Base-by-base conservation (phyloP, 1,284 basidiomycete species). In the Sporisorium graminicola region DNA sequence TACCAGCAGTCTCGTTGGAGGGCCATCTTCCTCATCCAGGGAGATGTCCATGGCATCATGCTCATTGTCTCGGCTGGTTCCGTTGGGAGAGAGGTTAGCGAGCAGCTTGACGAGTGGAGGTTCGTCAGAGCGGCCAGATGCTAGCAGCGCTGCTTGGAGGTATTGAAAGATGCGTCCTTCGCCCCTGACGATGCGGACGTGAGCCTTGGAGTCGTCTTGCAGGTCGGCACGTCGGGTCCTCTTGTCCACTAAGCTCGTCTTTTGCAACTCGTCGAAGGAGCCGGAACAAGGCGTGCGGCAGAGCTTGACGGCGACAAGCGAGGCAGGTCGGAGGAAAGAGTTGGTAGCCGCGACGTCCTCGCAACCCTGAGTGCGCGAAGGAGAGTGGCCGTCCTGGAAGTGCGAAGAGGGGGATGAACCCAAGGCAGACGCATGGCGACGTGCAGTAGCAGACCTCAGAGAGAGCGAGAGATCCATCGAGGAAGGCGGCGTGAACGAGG, bases 211-310 rank as follows among this genome's bases (percentile, higher is more conserved):
- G 14, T 72, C 62, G 54, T 77, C 69, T 27, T 60, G 70, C 62
- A 73, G 59, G 20, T 69, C 69, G 10, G 68, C 69, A 13, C 58
- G 57, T 14, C 73, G 50, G 1, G 44, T 73, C 52, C 61, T 71
- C 51, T 72, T 70, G 33, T 73, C 73, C 10, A 65, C 47, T 1
- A 65, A 33, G 37, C 79, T 69, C 12, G 77, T 79, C 58, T 78
- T 78, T 49, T 74, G 80, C 35, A 82, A 55, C 65, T 82, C 80
- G 57, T 82, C 80, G 35, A 77, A 82, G 4, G 74, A 74, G 29
- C 80, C 80, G 1, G 73, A 69, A 42, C 66, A 74, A n/a, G 80
- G 80, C 5, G 78, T 80, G 24, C 79, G 75, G 35, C 80, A 82
- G 20, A 80, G 59, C 64, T 82, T 82, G 55, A 80, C 71, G n/a